A percentile compares a stretch with the other conserved stretches of the same genome.
Conservation (phyloP, 2,329 filamentous ascomycete species). For the Didymella keratinophila region DNA sequence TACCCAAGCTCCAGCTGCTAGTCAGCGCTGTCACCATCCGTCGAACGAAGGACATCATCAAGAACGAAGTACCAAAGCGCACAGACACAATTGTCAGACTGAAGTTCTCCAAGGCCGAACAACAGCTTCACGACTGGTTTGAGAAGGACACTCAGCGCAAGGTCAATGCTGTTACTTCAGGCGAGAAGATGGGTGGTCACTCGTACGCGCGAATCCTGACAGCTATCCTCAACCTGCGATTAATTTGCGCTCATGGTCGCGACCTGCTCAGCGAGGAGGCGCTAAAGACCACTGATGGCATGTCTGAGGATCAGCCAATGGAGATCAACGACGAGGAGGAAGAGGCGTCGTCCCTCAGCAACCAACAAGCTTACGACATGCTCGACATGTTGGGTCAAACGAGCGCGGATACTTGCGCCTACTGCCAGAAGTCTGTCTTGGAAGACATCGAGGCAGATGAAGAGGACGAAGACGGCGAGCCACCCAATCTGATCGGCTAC, state of each 20-base stretch:
- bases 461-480: constrained; percentile 60
- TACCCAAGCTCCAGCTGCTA: constrained; percentile 84
- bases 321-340: constrained; percentile 83
- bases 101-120: constrained; percentile 78
- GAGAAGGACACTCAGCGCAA: constrained; percentile 80
- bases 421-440: constrained; percentile 56
- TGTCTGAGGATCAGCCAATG: constrained; percentile 85
- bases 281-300: constrained; percentile 78
- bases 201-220: constrained; percentile 95
- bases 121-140: constrained; percentile 82
- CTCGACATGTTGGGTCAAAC: constrained; percentile 85
- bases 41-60: constrained; percentile 80
- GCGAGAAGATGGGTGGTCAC: constrained; percentile 75
- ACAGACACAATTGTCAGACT: constrained; percentile 77
- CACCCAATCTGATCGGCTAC: constrained; percentile 69
- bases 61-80: constrained; percentile 72
- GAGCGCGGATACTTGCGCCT: constrained; percentile 75
- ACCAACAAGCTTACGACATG: constrained; percentile 83
- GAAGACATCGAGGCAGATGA: constrained; percentile 50
- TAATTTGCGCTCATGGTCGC: constrained; percentile 93
- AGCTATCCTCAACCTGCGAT: constrained; percentile 84
- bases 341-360: constrained; percentile 64
- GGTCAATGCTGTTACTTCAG: constrained; percentile 74
- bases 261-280: constrained; percentile 88
- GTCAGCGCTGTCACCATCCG: constrained; percentile 95